Conservation (phyloP, 768 basidiomycete genomes). For the Exsudoporus frostii region DNA sequence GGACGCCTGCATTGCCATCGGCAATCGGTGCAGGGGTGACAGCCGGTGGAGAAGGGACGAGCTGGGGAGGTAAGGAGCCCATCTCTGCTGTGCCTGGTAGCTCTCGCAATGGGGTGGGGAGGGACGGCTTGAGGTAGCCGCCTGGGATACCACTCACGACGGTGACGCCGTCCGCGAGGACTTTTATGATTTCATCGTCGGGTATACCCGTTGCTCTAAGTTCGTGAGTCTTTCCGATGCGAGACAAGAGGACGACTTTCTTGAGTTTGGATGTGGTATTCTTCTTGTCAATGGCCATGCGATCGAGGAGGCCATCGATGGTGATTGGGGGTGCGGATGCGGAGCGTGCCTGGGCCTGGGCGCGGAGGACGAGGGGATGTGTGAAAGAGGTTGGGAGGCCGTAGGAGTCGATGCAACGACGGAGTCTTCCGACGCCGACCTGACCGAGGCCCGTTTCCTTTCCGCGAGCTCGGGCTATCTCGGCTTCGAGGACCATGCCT, state of each 20-base stretch:
- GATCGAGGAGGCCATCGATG: conserved; percentile 80
- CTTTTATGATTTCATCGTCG: conserved; percentile 79
- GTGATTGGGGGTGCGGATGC: conserved; percentile 34
- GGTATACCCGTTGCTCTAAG: conserved; percentile 83
- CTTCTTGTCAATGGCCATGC: conserved; percentile 98
- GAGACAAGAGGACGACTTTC: conserved; percentile 88
- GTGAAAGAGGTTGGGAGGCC: conserved; percentile 81
- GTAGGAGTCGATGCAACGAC: conserved; percentile 84
- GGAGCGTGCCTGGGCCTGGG: conserved; percentile 17
- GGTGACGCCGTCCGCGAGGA: conserved; percentile 74
- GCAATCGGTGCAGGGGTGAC: background rate
- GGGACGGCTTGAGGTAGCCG: conserved; percentile 33
- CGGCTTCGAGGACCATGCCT: conserved; percentile 96
- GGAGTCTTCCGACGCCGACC: conserved; percentile 88
- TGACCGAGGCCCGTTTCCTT: conserved; percentile 62
- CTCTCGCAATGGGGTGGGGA: conserved; percentile 41
- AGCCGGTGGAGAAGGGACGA: conserved; percentile 8
- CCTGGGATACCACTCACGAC: conserved; percentile 66
- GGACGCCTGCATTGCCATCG: conserved; percentile 4
- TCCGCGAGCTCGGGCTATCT: conserved; percentile 86
- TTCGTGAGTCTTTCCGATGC: conserved; percentile 91
- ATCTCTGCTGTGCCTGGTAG: conserved; percentile 14
- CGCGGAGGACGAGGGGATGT: conserved; percentile 65
- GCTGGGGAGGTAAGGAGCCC: conserved; percentile 21
- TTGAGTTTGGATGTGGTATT: conserved; percentile 82